phyloP scores from a whole-genome alignment of 2,329 filamentous ascomycete species.

The Myriosclerotinia curreyana region DNA sequence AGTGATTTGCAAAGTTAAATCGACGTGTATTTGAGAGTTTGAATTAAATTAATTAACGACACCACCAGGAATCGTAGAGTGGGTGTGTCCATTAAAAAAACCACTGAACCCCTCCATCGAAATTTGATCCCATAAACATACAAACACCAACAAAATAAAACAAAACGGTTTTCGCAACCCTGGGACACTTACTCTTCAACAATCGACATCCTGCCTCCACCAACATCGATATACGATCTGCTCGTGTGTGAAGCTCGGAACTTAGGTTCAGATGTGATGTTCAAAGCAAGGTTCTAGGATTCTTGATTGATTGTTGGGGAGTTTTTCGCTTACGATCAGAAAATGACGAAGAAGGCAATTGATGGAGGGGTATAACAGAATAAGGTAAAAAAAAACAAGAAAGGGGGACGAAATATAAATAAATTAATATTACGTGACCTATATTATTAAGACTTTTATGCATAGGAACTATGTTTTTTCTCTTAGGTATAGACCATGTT shows the following conservation, averaged over 20 bases:
- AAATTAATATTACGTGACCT: no score
- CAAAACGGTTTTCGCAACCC: neutral
- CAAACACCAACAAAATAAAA: neutral
- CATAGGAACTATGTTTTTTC: no score
- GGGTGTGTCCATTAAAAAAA: no score
- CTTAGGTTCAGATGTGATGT: neutral
- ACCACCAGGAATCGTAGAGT: no score
- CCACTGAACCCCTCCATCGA: neutral
- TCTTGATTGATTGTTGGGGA: neutral
- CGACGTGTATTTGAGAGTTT: neutral
- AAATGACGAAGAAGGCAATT: neutral
- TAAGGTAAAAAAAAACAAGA: neutral
- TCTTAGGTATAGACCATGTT: no score
- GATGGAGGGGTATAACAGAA: neutral
- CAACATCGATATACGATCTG: constrained; percentile 23
- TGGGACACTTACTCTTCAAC: constrained; percentile 45
- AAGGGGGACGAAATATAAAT: neutral
- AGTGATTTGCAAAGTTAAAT: neutral
- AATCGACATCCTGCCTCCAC: constrained; percentile 44
- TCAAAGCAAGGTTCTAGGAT: constrained; percentile 11
- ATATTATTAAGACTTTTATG: no score
- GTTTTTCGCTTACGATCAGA: constrained; percentile 4
- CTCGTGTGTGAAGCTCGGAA: neutral
- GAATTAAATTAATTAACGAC: no score
- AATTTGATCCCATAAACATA: neutral